phyloP scores from a whole-genome alignment of 1,284 basidiomycete genomes.

The Trichosporon coremiiforme region DNA sequence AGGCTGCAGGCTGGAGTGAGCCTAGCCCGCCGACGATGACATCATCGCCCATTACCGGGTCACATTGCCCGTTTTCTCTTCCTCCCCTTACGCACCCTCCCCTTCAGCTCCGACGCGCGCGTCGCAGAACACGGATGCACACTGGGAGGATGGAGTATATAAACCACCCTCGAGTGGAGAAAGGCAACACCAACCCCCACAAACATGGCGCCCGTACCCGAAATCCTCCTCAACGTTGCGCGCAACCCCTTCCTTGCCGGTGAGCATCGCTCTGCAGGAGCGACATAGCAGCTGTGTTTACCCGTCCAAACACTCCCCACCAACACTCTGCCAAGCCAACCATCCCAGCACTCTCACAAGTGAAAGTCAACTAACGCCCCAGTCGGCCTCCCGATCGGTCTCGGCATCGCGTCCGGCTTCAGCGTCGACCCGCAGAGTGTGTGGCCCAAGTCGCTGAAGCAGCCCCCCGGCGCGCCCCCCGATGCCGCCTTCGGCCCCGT shows the following conservation, averaged over 20 bases:
- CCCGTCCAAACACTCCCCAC: no score
- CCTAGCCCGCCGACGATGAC: neutral
- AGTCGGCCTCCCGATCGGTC: constrained; percentile 65
- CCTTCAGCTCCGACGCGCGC: neutral
- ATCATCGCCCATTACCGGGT: neutral
- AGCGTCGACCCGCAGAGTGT: constrained; percentile 38
- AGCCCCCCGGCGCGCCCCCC: constrained; percentile 27
- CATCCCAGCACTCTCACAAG: no score
- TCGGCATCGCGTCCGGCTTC: constrained; percentile 63
- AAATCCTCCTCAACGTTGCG: constrained; percentile 63
- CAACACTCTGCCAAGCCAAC: no score
- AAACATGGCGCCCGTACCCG: constrained; percentile 52
- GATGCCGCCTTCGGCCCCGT: constrained; percentile 30
- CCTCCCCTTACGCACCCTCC: neutral
- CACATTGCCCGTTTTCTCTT: neutral
- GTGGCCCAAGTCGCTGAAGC: constrained; percentile 25
- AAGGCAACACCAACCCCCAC: neutral
- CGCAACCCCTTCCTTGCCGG: constrained; percentile 64
- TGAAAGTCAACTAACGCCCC: constrained; percentile 1
- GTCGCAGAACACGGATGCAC: no score
- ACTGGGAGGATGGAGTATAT: neutral
- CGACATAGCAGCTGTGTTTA: no score
- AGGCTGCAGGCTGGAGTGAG: neutral
- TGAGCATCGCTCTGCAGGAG: constrained; percentile 26
- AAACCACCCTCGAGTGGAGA: neutral